Evolutionary conservation across 768 basidiomycete genomes (phyloP).

Genomic region (Scleroderma bovista): DNA sequence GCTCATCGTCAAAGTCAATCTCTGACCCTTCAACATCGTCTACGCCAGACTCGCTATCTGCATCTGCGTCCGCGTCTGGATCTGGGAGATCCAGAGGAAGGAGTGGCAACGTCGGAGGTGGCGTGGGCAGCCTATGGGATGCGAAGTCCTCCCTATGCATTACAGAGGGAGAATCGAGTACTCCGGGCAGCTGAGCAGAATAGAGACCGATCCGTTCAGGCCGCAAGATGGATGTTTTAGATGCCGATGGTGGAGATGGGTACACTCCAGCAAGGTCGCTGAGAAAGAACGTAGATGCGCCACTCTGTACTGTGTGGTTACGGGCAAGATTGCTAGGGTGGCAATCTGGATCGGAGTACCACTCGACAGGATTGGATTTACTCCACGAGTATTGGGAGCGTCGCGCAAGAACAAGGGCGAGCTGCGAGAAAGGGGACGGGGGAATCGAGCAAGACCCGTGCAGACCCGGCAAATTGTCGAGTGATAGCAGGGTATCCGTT

Average conservation of each 20-base stretch:
- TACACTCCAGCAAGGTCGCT: constrained; percentile 19
- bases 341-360: constrained; percentile 9
- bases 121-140: constrained; percentile 33
- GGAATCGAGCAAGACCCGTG: constrained; percentile 6
- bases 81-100: constrained; percentile 34
- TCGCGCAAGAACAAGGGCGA: constrained; percentile 12
- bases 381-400: not conserved
- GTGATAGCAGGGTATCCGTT: constrained; percentile 24
- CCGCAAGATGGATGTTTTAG: constrained; percentile 18
- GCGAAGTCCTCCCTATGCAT: constrained; percentile 27
- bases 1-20: constrained; percentile 18
- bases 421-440: constrained; percentile 9
- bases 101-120: constrained; percentile 39
- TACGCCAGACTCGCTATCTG: constrained; percentile 12
- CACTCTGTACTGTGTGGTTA: constrained; percentile 10
- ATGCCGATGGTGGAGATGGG: constrained; percentile 24
- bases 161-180: constrained; percentile 32
- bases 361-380: constrained; percentile 20
- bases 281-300: constrained; percentile 10
- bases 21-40: constrained; percentile 11
- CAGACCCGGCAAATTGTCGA: constrained; percentile 6
- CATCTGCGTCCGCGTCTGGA: constrained; percentile 19
- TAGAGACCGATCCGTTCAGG: constrained; percentile 24
- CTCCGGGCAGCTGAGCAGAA: constrained; percentile 23
- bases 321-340: constrained; percentile 12